phyloP scores from a whole-genome alignment of 2,329 filamentous ascomycete genomes.

The Aspergillus sp. region DNA sequence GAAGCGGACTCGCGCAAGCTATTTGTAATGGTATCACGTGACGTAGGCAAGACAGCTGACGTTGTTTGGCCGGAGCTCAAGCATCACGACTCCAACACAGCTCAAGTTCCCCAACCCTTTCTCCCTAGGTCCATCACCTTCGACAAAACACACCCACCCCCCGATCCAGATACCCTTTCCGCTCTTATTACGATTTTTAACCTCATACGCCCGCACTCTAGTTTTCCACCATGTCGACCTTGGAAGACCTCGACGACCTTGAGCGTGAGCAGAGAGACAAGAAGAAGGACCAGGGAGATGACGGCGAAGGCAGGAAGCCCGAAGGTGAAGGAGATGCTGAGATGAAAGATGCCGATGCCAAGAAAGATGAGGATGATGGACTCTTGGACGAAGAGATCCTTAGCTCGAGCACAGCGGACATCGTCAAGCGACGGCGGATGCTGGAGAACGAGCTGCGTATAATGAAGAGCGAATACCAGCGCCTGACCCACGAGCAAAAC shows the following conservation, averaged over 20 bases:
- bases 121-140: constrained; percentile 14
- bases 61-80: constrained; percentile 40
- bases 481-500: constrained; percentile 90
- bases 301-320: constrained; percentile 58
- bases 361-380: constrained; percentile 69
- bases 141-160: constrained; percentile 14
- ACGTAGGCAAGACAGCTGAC: constrained; percentile 33
- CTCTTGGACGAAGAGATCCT: constrained; percentile 92
- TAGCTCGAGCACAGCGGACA: constrained; percentile 89
- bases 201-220: not conserved
- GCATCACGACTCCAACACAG: constrained; percentile 20
- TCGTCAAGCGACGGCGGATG: constrained; percentile 84
- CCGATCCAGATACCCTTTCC: constrained; percentile 8
- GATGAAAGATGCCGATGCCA: constrained; percentile 86
- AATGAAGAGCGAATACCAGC: constrained; percentile 96
- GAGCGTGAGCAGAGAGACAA: constrained; percentile 76
- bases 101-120: constrained; percentile 13
- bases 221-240: constrained; percentile 69
- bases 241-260: constrained; percentile 88
- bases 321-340: constrained; percentile 74
- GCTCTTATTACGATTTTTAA: not conserved
- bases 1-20: not conserved
- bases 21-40: constrained; percentile 33
- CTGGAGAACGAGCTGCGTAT: constrained; percentile 97
- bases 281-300: constrained; percentile 66